Evolutionary conservation across 345 rosid genomes (phyloP), one percentile per base, ranked within the genome.

Genomic region (Mangifera indica): DNA sequence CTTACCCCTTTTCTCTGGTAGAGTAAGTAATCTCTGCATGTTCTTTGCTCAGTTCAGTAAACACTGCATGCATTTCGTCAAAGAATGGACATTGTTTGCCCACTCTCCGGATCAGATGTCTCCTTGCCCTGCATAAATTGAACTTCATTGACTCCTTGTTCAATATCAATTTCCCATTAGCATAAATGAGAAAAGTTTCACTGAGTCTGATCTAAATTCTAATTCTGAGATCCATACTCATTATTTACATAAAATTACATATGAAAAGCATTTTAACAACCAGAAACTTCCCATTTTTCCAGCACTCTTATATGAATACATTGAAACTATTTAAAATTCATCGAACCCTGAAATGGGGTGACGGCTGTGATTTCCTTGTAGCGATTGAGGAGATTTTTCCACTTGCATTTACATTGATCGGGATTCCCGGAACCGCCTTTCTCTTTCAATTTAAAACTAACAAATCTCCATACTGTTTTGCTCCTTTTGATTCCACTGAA

Each of bases 351-450:
- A 34, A 37, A 7, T 5, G 21, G 5, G 10, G 60, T 34, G n/a
- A 29, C 6, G 42, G 44, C 20, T 53, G 13, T 26, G 42, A 10
- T 42, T 76, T 83, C 92, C 92, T 88, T 88, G 81, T 84, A 86
- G 60, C 85, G 88, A 72, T 81, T 84, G 73, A 84, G 59, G 37
- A 88, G 88, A 62, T 88, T 86, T 76, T 88, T 84, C 90, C 87
- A 88, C 74, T 88, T 86, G 83, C 88, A 84, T 67, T 86, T 86
- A 60, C 90, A 88, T 81, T 88, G 92, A 37, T 81, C 85, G 45
- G 88, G 82, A 37, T 86, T 79, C 70, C 88, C 78, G 25, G 66
- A 37, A 62, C 75, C 80, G 17, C 90, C 90, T 37, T 72, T 78
- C 71, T 86, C 87, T 75, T 73, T 76, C 90, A 86, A 75, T 54